These are phyloP conservation scores for Candida odintsovae DNA, from an alignment of 805 yeast genomes.

Conservation along the genomic window DNA sequence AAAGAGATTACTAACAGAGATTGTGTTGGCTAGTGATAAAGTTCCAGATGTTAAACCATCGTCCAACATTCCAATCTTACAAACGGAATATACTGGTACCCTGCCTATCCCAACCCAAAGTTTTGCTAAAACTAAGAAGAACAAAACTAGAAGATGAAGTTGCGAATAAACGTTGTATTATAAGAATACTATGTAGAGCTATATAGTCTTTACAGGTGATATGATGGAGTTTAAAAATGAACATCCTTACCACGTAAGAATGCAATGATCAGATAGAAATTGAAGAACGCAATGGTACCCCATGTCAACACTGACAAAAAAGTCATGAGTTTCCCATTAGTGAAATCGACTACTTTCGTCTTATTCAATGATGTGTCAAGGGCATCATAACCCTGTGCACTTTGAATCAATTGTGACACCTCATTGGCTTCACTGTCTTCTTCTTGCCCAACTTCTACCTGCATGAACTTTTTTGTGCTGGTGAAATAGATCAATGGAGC, in stretches of 20 bases:
- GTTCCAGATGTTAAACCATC: conserved; percentile 27
- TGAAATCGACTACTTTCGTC: conserved; percentile 28
- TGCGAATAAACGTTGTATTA: background rate
- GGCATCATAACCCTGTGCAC: background rate
- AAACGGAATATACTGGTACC: conserved; percentile 70
- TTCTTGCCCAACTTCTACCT: conserved; percentile 33
- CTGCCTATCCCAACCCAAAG: conserved; percentile 55
- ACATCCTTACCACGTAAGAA: conserved; percentile 41
- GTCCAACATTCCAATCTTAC: conserved; percentile 57
- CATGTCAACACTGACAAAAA: conserved; percentile 54
- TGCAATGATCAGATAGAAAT: conserved; percentile 53
- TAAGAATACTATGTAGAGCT: background rate
- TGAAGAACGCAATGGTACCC: conserved; percentile 61
- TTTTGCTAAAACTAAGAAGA: conserved; percentile 15
- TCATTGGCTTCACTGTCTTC: conserved; percentile 11
- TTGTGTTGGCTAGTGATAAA: conserved; percentile 32
- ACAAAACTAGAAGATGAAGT: conserved; percentile 16
- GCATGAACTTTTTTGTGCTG: conserved; percentile 61
- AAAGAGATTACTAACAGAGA: conserved; percentile 40
- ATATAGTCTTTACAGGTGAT: background rate
- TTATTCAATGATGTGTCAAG: conserved; percentile 1
- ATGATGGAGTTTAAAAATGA: conserved; percentile 1
- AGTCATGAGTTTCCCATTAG: conserved; percentile 42
- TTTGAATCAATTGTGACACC: background rate
- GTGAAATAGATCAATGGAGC: conserved; percentile 87